phyloP scores from a whole-genome alignment of 768 basidiomycete genomes.

The Hydnomerulius pinastri region DNA sequence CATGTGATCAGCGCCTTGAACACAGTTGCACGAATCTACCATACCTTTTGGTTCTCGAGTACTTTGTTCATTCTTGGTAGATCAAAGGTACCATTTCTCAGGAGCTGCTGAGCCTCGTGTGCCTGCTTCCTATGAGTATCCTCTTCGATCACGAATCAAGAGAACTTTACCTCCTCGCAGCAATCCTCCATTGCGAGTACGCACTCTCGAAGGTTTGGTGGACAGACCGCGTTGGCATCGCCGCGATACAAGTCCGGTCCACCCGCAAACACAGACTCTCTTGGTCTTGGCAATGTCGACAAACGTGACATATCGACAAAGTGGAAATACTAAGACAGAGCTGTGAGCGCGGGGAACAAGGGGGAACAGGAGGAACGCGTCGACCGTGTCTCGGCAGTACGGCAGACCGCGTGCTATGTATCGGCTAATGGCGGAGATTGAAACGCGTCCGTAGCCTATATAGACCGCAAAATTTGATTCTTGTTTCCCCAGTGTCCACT shows the following conservation, averaged over 20 bases:
- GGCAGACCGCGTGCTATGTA: conserved; percentile 15
- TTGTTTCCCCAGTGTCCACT: conserved; percentile 56
- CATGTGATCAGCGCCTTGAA: conserved; percentile 5
- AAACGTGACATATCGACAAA: conserved; percentile 43
- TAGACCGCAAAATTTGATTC: conserved; percentile 24
- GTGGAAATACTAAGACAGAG: neutral
- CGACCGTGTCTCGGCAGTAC: conserved; percentile 15
- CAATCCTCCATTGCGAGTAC: conserved; percentile 80
- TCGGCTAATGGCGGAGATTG: conserved; percentile 26
- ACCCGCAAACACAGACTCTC: conserved; percentile 75
- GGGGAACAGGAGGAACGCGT: neutral
- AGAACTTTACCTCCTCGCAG: conserved; percentile 63
- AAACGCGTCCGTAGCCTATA: conserved; percentile 28
- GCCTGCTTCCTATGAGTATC: conserved; percentile 42
- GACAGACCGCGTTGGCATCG: conserved; percentile 65
- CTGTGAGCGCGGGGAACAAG: too few species aligned
- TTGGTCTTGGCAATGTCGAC: conserved; percentile 46
- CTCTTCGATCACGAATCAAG: neutral
- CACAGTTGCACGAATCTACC: conserved; percentile 10
- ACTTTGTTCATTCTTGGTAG: conserved; percentile 70
- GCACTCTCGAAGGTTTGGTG: conserved; percentile 72
- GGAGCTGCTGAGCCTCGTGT: conserved; percentile 65
- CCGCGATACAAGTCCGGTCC: conserved; percentile 65
- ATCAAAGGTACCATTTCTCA: conserved; percentile 71
- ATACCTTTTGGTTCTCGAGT: conserved; percentile 65